phyloP scores from a whole-genome alignment of 2,329 filamentous ascomycete genomes.

The Cordyceps javanica region DNA sequence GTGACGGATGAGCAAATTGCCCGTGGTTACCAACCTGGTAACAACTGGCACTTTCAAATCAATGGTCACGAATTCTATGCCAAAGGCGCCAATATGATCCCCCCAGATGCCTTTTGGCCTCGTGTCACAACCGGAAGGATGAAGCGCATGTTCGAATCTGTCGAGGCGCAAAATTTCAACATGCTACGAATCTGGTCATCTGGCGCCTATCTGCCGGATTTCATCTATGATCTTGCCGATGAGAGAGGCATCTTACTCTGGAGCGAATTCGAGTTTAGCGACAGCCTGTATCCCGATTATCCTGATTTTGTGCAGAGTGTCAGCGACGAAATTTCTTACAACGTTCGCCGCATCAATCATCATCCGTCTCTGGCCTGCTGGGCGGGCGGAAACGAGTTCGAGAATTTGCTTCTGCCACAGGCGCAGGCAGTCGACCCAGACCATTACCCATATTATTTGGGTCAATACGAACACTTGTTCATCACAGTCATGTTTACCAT shows the following conservation, averaged over 20 bases:
- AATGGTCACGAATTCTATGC: slow-evolving; percentile 59
- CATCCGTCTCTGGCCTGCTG: slow-evolving; percentile 50
- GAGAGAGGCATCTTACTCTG: slow-evolving; percentile 55
- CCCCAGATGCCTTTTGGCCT: slow-evolving; percentile 57
- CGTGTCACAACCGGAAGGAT: slow-evolving; percentile 49
- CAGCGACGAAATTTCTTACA: slow-evolving; percentile 49
- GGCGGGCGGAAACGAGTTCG: slow-evolving; percentile 55
- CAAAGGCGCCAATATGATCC: slow-evolving; percentile 59
- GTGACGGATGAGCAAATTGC: slow-evolving; percentile 45
- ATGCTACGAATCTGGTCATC: slow-evolving; percentile 59
- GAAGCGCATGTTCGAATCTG: slow-evolving; percentile 38
- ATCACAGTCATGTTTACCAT: slow-evolving; percentile 6
- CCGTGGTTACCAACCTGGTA: slow-evolving; percentile 36
- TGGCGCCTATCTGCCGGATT: slow-evolving; percentile 54
- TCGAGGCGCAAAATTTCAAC: slow-evolving; percentile 52
- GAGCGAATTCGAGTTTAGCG: slow-evolving; percentile 59
- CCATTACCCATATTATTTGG: neutral
- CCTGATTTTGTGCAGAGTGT: slow-evolving; percentile 49
- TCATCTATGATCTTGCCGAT: slow-evolving; percentile 57
- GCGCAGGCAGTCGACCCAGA: neutral
- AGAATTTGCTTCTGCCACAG: slow-evolving; percentile 43
- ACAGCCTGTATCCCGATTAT: slow-evolving; percentile 52
- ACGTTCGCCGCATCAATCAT: slow-evolving; percentile 55
- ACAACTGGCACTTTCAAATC: slow-evolving; percentile 58
- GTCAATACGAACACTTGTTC: slow-evolving; percentile 9